Evolutionary conservation across 805 yeast species (phyloP).

Genomic region (Kodamaea sagamina): DNA sequence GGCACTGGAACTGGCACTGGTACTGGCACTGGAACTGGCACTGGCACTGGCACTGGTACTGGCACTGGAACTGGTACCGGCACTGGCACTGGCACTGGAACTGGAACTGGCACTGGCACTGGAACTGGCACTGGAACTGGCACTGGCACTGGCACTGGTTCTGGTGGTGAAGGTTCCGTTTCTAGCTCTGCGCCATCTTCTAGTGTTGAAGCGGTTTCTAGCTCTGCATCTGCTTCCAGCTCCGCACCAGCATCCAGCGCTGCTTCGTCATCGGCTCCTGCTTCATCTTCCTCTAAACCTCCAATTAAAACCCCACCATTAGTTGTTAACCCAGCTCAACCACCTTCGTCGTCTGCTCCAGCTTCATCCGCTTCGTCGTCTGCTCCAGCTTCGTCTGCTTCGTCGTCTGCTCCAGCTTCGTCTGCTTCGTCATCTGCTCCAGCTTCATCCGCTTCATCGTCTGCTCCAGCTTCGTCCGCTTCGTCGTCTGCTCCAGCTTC

Average conservation of each 20-base stretch:
- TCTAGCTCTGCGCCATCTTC: slow-evolving; percentile 15
- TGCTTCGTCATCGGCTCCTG: slow-evolving; percentile 22
- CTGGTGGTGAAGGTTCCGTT: slow-evolving; percentile 8
- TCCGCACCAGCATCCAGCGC: slow-evolving; percentile 2
- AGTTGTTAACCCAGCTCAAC: slow-evolving; percentile 33
- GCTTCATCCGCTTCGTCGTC: slow-evolving; percentile 20
- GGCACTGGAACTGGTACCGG: no score
- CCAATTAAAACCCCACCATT: slow-evolving; percentile 38
- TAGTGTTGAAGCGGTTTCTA: background rate
- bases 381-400: slow-evolving; percentile 7
- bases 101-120: no score
- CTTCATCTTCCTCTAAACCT: slow-evolving; percentile 30
- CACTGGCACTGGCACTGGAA: no score
- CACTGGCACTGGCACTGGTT: background rate
- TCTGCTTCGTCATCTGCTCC: slow-evolving; percentile 11
- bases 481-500: slow-evolving; percentile 19
- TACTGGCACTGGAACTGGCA: no score
- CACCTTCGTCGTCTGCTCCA: slow-evolving; percentile 40
- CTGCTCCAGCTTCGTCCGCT: slow-evolving; percentile 15
- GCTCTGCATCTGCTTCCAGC: slow-evolving; percentile 2
- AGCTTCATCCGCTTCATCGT: slow-evolving; percentile 10
- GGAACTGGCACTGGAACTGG: background rate
- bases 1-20: no score
- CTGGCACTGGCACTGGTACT: no score
- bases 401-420: slow-evolving; percentile 11